Percentiles rank a stretch among this genome's conserved stretches.
Conservation (phyloP, 108 stramenopile genomes). For the Stephanodiscus triporus region DNA sequence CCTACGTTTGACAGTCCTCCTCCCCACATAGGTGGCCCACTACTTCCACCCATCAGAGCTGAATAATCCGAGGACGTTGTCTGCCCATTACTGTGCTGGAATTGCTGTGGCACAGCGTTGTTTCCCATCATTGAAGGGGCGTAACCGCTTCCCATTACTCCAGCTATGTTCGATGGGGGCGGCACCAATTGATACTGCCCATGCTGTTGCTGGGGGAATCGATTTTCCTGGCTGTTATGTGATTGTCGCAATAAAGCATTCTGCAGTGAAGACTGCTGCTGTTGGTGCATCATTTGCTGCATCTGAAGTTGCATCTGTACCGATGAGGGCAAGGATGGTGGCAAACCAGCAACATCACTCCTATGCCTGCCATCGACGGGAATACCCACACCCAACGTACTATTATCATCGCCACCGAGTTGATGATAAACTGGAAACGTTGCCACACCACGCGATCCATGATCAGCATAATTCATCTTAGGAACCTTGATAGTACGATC, state of each 20-base stretch:
- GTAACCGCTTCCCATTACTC: not conserved
- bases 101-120: constrained; percentile 1
- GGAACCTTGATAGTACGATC: constrained; percentile 60
- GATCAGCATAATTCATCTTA: constrained; percentile 58
- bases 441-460: constrained; percentile 55
- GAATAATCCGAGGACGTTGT: not conserved
- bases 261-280: constrained; percentile 18
- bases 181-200: constrained; percentile 41
- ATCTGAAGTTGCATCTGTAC: constrained; percentile 37
- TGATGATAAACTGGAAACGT: constrained; percentile 11
- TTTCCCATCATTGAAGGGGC: not conserved
- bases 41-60: no score
- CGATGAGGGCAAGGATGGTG: constrained; percentile 7
- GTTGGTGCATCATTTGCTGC: constrained; percentile 36
- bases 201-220: constrained; percentile 24
- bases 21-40: not conserved
- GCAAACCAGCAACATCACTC: not conserved
- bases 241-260: constrained; percentile 2
- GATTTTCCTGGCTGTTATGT: constrained; percentile 17
- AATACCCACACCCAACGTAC: constrained; percentile 3
- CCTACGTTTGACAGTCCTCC: not conserved
- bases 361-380: not conserved
- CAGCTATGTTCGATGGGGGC: constrained; percentile 7
- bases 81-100: not conserved
- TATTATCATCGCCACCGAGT: not conserved